Base-by-base conservation (phyloP, 2,329 filamentous ascomycete genomes). In the Aureobasidium sp. region DNA sequence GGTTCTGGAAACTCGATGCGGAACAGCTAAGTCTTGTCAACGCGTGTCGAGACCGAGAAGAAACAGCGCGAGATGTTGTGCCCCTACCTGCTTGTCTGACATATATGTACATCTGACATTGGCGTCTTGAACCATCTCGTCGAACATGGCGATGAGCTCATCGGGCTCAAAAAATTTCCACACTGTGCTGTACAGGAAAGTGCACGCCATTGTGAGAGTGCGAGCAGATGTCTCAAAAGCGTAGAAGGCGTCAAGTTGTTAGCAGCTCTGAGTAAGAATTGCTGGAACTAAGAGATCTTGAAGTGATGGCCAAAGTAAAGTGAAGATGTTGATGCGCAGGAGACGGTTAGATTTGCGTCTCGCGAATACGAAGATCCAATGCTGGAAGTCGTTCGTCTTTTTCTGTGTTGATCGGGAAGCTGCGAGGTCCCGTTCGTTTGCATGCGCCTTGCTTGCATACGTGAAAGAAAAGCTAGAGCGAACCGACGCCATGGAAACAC, bases 141-240 rank as follows among this genome's bases (percentile, higher is more conserved):
- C 55, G 62, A 71, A 69, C 3, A 62, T 53, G 10, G 32, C 44
- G 57, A 69, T 59, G 48, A 71, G 59, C 25, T 63, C 62, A 6
- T 65, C 58, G 2, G 37, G 52, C 21, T 62, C 44, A 53, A 61
- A 64, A 64, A 72, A 72, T 2, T 55, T 58, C 61, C 70, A 70
- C 27, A 69, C 60, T 3, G 68, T 66, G 10, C 65, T 61, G 60
- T 72, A 69, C 52, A 68, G 49, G 63, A 70, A 72, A 9, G 67
- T 63, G 15, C 64, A 63, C 27, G 63, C 62, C 66, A 69, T 71
- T 32, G 10, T 66, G n/a, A 15, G 27, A 25, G 3, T 42, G 61
- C 27, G 3, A 36, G 9, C 10, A 41, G 45, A 5, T 16, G 29
- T 8, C 10, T 54, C 10, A 21, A 27, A 32, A 44, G 9, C 13